Conservation (phyloP, 306 rosid genomes). For the Neltuma alba region DNA sequence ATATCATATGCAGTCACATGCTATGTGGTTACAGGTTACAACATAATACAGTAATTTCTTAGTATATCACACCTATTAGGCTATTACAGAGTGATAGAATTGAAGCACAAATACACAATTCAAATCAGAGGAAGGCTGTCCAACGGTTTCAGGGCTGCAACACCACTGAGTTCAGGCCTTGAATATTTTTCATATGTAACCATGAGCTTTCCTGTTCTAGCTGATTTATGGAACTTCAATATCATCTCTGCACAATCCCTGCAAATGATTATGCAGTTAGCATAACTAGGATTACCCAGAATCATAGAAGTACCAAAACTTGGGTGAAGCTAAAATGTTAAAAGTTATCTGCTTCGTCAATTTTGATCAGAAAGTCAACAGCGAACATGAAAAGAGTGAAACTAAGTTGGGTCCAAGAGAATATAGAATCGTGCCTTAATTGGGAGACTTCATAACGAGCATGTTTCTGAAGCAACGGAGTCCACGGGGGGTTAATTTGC, state of each 20-base stretch:
- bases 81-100: background rate
- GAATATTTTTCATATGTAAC: slow-evolving; percentile 72
- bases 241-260: slow-evolving; percentile 81
- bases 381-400: background rate
- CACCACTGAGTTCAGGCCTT: slow-evolving; percentile 52
- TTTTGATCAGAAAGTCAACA: background rate
- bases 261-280: slow-evolving; percentile 28
- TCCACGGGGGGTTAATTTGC: slow-evolving; percentile 72
- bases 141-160: slow-evolving; percentile 66
- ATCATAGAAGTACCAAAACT: background rate
- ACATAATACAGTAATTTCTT: slow-evolving; percentile 5
- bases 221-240: slow-evolving; percentile 70
- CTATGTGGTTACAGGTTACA: slow-evolving; percentile 20
- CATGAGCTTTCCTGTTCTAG: slow-evolving; percentile 56
- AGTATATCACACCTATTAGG: background rate
- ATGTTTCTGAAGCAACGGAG: slow-evolving; percentile 71
- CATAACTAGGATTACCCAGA: slow-evolving; percentile 1
- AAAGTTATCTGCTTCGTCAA: background rate
- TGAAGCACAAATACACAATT: slow-evolving; percentile 10
- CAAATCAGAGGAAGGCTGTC: slow-evolving; percentile 65
- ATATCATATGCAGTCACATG: background rate
- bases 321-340: background rate
- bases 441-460: slow-evolving; percentile 69
- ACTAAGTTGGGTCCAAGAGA: background rate
- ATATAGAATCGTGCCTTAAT: slow-evolving; percentile 53